Conservation (phyloP, 164 flowering plant genomes). For the Vitis vinifera region ASM3070453v1 NC_081812.1:4988001-4988500, state of each 20-base stretch:
- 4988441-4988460: too few relatives aligned
- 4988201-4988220: neutral
- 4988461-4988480: too few relatives aligned
- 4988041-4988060: neutral
- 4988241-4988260: neutral
- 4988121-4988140: neutral
- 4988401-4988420: too few relatives aligned
- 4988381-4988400: too few relatives aligned
- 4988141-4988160: neutral
- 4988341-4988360: conserved; percentile 1
- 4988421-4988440: too few relatives aligned
- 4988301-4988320: neutral
- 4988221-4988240: neutral
- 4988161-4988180: neutral
- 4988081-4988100: neutral
- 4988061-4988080: neutral
- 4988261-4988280: neutral
- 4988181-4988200: neutral
- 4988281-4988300: neutral
- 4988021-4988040: neutral
- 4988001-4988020: conserved; percentile 16
- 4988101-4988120: neutral
- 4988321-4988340: neutral
- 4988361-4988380: neutral
- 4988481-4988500: too few relatives aligned